phyloP scores from a whole-genome alignment of 176 grass and related monocot species.

The Guadua angustifolia region DNA sequence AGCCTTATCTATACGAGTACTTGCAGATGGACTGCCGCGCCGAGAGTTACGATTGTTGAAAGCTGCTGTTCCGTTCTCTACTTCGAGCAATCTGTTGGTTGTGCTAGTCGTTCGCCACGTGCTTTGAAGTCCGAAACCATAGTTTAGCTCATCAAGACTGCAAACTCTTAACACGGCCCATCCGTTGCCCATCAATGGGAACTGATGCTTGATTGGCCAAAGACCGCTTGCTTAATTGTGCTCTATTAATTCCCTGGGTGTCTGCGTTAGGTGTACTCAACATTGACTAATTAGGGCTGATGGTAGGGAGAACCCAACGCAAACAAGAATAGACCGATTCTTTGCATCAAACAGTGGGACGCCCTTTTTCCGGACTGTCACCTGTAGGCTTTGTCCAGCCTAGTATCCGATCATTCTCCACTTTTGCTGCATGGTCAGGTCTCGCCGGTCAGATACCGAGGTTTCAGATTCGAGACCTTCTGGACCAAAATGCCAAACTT shows the following conservation, averaged over 20 bases:
- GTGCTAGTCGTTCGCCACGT: constrained; percentile 8
- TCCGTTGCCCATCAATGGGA: background rate
- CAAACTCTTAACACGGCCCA: too few species aligned
- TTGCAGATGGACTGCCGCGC: background rate
- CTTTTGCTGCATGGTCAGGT: too few species aligned
- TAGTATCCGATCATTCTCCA: too few species aligned
- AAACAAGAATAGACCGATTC: too few species aligned
- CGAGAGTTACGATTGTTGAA: background rate
- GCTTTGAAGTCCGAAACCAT: constrained; percentile 2
- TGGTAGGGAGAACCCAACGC: too few species aligned
- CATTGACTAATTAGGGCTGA: background rate
- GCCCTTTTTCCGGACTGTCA: too few species aligned
- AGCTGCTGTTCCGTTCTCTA: background rate
- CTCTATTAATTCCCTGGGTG: background rate
- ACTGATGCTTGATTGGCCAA: background rate
- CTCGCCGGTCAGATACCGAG: too few species aligned
- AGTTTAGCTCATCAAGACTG: too few species aligned
- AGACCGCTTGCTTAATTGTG: background rate
- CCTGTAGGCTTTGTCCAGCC: too few species aligned
- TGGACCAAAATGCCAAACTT: too few species aligned
- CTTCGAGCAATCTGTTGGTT: background rate
- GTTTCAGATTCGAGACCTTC: too few species aligned
- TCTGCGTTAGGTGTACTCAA: background rate
- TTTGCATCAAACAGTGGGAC: too few species aligned
- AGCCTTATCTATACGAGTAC: background rate